Conservation (phyloP, 176 grass and related monocot genomes). For the Rhynchospora pubera region DNA sequence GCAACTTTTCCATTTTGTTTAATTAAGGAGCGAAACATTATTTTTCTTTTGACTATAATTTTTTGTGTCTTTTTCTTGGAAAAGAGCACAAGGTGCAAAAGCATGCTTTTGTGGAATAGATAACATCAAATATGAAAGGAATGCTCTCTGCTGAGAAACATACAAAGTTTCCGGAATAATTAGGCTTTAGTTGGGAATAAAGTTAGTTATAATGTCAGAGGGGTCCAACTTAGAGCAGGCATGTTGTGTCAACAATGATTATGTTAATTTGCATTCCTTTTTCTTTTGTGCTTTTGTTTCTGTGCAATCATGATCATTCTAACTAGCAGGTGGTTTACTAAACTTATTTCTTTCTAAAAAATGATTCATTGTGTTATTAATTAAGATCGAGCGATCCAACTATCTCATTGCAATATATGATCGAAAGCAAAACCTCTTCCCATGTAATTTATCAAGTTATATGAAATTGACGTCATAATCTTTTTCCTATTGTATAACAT, state of each 20-base stretch:
- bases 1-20: neutral
- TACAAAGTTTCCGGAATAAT: constrained; percentile 2
- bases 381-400: no score
- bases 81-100: neutral
- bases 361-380: neutral
- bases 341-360: neutral
- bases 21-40: neutral
- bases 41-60: neutral
- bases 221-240: constrained; percentile 13
- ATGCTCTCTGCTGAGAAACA: constrained; percentile 1
- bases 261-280: constrained; percentile 11
- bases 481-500: no score
- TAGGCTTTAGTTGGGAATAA: neutral
- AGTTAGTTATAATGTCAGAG: neutral
- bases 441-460: no score
- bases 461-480: no score
- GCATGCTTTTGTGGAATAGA: neutral
- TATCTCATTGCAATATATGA: no score
- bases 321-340: neutral
- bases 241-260: constrained; percentile 14
- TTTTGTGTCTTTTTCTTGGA: neutral
- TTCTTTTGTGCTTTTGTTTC: neutral
- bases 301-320: neutral
- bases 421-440: no score
- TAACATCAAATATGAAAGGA: neutral